Percentiles rank a stretch among this genome's conserved stretches.
Conservation (phyloP, 2,329 filamentous ascomycete species). For the Thielaviopsis ethacetica region DNA sequence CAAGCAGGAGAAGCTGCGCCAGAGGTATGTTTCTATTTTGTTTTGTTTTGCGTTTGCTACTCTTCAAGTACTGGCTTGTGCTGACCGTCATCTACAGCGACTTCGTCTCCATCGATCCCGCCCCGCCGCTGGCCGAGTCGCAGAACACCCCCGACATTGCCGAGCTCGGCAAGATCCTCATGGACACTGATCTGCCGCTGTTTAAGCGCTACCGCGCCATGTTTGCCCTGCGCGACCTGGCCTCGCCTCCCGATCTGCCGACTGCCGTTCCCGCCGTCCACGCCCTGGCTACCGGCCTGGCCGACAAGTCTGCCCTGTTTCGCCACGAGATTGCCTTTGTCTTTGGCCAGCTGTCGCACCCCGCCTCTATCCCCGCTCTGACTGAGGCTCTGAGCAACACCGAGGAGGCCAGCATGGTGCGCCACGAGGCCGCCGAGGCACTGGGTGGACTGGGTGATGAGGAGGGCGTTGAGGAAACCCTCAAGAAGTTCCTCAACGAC, state of each 20-base stretch:
- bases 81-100: constrained; percentile 40
- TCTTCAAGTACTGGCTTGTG: constrained; percentile 15
- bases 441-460: constrained; percentile 88
- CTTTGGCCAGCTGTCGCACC: constrained; percentile 89
- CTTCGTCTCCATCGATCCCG: constrained; percentile 90
- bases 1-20: constrained; percentile 59
- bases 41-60: constrained; percentile 12
- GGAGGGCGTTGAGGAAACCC: constrained; percentile 72
- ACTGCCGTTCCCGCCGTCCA: constrained; percentile 78
- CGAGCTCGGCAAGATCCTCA: constrained; percentile 57
- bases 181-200: constrained; percentile 63
- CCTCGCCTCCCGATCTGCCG: constrained; percentile 78
- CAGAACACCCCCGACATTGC: constrained; percentile 42
- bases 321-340: constrained; percentile 97
- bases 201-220: constrained; percentile 94
- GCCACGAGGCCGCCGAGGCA: constrained; percentile 93
- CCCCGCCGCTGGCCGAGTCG: constrained; percentile 68
- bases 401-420: constrained; percentile 85
- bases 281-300: constrained; percentile 71
- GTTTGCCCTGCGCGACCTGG: constrained; percentile 91
- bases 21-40: constrained; percentile 42
- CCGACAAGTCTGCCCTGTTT: constrained; percentile 80
- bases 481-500: constrained; percentile 75
- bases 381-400: constrained; percentile 60
- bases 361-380: constrained; percentile 87